These are phyloP conservation scores for Pyrus betulifolia DNA, from an alignment of 306 rosid genomes.

Conservation along the genomic window DNA sequence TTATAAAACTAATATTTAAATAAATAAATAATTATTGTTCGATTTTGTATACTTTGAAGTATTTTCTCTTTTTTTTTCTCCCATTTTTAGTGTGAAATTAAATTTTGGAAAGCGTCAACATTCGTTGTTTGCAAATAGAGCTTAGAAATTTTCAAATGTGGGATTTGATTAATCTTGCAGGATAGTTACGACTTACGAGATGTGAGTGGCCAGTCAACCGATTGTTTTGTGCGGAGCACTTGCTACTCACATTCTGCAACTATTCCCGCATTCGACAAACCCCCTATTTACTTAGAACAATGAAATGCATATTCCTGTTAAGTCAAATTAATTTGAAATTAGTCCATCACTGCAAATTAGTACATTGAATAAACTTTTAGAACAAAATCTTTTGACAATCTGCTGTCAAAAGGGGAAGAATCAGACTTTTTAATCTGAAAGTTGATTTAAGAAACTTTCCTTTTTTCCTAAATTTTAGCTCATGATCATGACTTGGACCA, in stretches of 20 bases:
- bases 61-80: background rate
- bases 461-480: slow-evolving; percentile 7
- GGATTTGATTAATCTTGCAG: background rate
- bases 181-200: too few relatives aligned
- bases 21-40: background rate
- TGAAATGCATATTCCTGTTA: background rate
- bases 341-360: background rate
- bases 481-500: slow-evolving; percentile 13
- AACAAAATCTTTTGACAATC: slow-evolving; percentile 11
- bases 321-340: background rate
- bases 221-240: too few relatives aligned
- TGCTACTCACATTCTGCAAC: background rate
- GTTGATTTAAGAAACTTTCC: background rate
- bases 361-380: background rate
- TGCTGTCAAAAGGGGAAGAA: slow-evolving; percentile 7
- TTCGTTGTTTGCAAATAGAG: too few relatives aligned
- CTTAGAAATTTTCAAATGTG: background rate
- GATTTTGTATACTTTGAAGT: background rate
- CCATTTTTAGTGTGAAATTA: too few relatives aligned
- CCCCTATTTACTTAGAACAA: background rate
- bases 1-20: background rate
- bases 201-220: too few relatives aligned
- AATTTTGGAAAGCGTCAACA: too few relatives aligned
- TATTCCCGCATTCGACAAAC: background rate
- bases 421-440: background rate